Evolutionary conservation across 2,329 filamentous ascomycete genomes (phyloP).

Genomic region (Epichloe aotearoae): DNA sequence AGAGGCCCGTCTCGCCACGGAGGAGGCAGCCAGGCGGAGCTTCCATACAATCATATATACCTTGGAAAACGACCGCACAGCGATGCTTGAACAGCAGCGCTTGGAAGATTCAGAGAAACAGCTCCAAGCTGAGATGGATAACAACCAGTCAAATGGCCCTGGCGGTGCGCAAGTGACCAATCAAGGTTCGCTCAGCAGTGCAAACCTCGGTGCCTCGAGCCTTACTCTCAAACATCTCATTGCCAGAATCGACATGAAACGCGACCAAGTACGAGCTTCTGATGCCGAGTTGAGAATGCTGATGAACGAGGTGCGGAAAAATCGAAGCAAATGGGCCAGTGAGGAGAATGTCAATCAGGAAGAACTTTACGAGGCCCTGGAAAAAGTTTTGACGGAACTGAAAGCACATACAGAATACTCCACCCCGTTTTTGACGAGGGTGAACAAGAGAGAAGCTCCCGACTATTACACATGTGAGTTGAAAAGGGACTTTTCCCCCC

Average conservation of each 20-base stretch:
- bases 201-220: conserved; percentile 90
- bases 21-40: conserved; percentile 76
- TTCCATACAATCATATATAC: conserved; percentile 94
- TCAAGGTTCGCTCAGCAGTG: conserved; percentile 81
- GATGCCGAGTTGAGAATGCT: conserved; percentile 84
- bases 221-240: conserved; percentile 95
- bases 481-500: neutral
- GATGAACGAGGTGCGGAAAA: conserved; percentile 96
- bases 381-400: conserved; percentile 92
- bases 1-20: conserved; percentile 79
- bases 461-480: conserved; percentile 82
- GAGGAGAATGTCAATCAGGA: conserved; percentile 97
- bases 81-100: conserved; percentile 95
- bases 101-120: conserved; percentile 93
- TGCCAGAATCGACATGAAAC: conserved; percentile 84
- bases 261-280: conserved; percentile 77
- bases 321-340: conserved; percentile 96
- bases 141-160: conserved; percentile 33
- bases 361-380: conserved; percentile 89
- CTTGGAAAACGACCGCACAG: conserved; percentile 84
- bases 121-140: conserved; percentile 88
- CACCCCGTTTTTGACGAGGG: conserved; percentile 82
- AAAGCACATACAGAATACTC: conserved; percentile 97
- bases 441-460: conserved; percentile 93
- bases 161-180: conserved; percentile 43